Conservation (phyloP, 257 asterid genomes). For the Nicotiana undulata region DNA sequence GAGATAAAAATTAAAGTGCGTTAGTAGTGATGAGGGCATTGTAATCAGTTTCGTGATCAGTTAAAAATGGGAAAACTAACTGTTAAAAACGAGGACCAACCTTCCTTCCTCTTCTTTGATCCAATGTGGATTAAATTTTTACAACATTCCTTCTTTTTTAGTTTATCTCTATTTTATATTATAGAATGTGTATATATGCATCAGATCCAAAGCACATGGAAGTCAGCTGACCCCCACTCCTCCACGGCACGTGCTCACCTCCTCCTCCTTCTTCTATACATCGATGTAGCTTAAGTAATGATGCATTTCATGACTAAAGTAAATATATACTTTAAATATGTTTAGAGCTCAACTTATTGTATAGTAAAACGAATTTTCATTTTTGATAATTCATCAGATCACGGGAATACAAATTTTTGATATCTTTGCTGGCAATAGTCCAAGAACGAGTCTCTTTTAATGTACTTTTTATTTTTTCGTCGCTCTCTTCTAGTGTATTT, state of each 20-base stretch:
- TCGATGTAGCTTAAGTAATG: background rate
- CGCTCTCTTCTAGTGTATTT: background rate
- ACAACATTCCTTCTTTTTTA: constrained; percentile 28
- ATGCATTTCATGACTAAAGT: background rate
- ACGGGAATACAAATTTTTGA: background rate
- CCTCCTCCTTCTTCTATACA: background rate
- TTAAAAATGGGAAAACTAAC: background rate
- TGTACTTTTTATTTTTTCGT: too few relatives aligned
- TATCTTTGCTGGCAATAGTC: background rate
- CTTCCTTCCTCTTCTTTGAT: background rate
- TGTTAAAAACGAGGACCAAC: background rate
- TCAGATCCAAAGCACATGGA: constrained; percentile 87
- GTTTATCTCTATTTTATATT: background rate
- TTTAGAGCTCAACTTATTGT: background rate
- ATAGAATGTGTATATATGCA: constrained; percentile 22
- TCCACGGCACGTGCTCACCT: constrained; percentile 60
- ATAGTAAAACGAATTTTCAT: too few relatives aligned
- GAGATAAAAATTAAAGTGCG: background rate
- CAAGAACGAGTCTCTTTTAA: background rate
- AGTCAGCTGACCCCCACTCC: constrained; percentile 50
- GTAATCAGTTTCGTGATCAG: constrained; percentile 13
- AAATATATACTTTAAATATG: too few relatives aligned
- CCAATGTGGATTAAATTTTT: background rate
- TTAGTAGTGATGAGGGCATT: background rate
- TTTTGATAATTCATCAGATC: too few relatives aligned